A percentile compares a stretch with the other conserved stretches of the same genome.
phyloP scores from a whole-genome alignment of 2,329 filamentous ascomycete species.

The Penicillium sp. region DNA sequence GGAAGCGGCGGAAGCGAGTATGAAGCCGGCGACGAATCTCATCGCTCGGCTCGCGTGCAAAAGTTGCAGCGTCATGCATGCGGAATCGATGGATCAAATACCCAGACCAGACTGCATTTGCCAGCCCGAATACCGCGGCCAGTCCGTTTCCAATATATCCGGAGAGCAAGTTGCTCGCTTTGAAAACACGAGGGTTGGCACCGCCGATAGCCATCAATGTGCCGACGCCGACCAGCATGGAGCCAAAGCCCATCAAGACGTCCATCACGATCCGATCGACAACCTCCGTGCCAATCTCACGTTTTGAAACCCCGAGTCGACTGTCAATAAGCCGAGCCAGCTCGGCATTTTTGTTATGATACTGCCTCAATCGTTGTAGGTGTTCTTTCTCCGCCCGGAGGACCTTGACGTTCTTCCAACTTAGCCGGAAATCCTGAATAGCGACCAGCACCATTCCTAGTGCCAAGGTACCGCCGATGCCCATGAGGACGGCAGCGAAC shows the following conservation, averaged over 20 bases:
- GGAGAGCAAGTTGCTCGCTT: slow-evolving; percentile 56
- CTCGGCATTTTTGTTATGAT: slow-evolving; percentile 22
- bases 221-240: slow-evolving; percentile 53
- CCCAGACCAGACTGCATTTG: slow-evolving; percentile 53
- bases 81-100: slow-evolving; percentile 48
- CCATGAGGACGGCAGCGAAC: slow-evolving; percentile 56
- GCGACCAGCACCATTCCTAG: slow-evolving; percentile 51
- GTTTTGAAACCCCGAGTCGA: slow-evolving; percentile 48
- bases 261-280: slow-evolving; percentile 57
- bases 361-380: slow-evolving; percentile 26
- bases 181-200: slow-evolving; percentile 44
- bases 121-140: slow-evolving; percentile 52
- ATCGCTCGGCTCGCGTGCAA: slow-evolving; percentile 33
- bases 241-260: slow-evolving; percentile 51
- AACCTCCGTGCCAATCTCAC: slow-evolving; percentile 55
- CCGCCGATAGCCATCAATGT: slow-evolving; percentile 59
- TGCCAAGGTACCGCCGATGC: slow-evolving; percentile 52
- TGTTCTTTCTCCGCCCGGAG: slow-evolving; percentile 46
- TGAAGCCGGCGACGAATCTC: slow-evolving; percentile 34
- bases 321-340: slow-evolving; percentile 33
- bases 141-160: slow-evolving; percentile 59
- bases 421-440: slow-evolving; percentile 46
- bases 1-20: slow-evolving; percentile 44
- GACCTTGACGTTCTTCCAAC: slow-evolving; percentile 50
- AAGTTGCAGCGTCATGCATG: slow-evolving; percentile 33